Evolutionary conservation across 2,329 filamentous ascomycete genomes (phyloP), one percentile per base, ranked within the genome.

Genomic region (Mycogone perniciosa): DNA sequence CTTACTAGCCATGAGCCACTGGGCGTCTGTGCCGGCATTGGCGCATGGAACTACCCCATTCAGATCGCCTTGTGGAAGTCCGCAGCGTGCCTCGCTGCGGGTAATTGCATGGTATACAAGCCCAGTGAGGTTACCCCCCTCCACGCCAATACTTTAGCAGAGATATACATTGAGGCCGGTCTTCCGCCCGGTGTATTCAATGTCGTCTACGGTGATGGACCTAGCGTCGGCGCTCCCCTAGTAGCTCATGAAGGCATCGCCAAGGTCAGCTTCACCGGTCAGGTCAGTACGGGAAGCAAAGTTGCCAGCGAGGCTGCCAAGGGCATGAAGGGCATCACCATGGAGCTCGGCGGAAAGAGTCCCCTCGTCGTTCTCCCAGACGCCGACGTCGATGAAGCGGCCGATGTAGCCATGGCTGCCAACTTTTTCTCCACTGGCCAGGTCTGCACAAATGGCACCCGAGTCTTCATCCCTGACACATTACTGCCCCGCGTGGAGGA

Each of bases 371-470:
- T 96, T 43, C 80, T 95, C 1, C 87, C 88, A 1, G 89, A 95
- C 62, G 87, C 86, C 11, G 81, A 89, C 46, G 68, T 92, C 20
- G 84, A 88, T 42, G 81, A 82, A 60, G 90, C 90, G n/a, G 90
- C 89, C 33, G 85, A 95, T 62, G 86, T 88, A 31, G 89, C 89
- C 56, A 91, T 95, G 86, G 89, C 95, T 76, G 90, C 89, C 60
- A 95, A 95, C 69, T 95, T 95, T 72, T 95, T 88, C 76, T 90
- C 86, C 58, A 88, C 87, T 0, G 90, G 90, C 31, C 90, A 96
- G 69, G 89, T 95, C 46, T 96, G 90, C 77, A 95, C 90, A 46
- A 95, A 95, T 66, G 90, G 90, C 45, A 95, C 90, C 1, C 79
- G 90, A 8, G 89, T 95, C 33, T 95, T 95, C 65, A 78, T 96